Evolutionary conservation across 139 green algal species (phyloP).

Genomic region (Chlorella sp.): DNA sequence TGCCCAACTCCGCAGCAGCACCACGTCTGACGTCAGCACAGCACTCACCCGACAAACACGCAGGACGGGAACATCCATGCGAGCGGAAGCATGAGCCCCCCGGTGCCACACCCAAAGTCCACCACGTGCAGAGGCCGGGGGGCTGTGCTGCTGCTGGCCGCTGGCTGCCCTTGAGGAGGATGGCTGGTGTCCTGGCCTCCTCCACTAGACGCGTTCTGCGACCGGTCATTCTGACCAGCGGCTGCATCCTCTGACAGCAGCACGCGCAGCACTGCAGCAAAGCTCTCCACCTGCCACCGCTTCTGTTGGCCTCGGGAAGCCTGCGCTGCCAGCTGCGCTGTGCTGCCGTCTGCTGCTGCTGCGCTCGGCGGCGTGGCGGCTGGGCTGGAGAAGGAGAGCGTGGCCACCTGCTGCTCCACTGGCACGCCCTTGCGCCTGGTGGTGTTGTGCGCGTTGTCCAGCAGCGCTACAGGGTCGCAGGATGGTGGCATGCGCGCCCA

Average conservation of each 20-base stretch:
- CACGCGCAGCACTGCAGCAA: conserved; percentile 32
- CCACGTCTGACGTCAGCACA: no score
- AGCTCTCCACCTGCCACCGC: conserved; percentile 45
- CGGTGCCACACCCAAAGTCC: conserved; percentile 69
- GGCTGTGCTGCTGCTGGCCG: neutral
- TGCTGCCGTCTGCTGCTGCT: neutral
- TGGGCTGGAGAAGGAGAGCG: conserved; percentile 16
- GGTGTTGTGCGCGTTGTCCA: conserved; percentile 26
- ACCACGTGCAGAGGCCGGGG: conserved; percentile 35
- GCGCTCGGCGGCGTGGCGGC: no score
- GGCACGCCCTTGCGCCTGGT: conserved; percentile 13
- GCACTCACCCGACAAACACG: conserved; percentile 35
- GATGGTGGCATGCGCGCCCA: conserved; percentile 7
- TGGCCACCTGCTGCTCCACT: conserved; percentile 18
- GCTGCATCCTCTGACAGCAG: neutral
- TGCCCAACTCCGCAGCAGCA: no score
- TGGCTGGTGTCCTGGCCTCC: no score
- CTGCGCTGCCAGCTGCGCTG: neutral
- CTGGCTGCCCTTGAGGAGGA: no score
- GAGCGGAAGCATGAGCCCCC: conserved; percentile 58
- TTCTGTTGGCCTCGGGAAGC: neutral
- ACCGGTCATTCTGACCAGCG: no score
- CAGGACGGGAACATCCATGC: conserved; percentile 46
- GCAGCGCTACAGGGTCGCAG: conserved; percentile 19
- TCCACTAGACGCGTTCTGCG: no score